phyloP scores from a whole-genome alignment of 495 filamentous ascomycete species.

The Penicillium psychrofluorescens region DNA sequence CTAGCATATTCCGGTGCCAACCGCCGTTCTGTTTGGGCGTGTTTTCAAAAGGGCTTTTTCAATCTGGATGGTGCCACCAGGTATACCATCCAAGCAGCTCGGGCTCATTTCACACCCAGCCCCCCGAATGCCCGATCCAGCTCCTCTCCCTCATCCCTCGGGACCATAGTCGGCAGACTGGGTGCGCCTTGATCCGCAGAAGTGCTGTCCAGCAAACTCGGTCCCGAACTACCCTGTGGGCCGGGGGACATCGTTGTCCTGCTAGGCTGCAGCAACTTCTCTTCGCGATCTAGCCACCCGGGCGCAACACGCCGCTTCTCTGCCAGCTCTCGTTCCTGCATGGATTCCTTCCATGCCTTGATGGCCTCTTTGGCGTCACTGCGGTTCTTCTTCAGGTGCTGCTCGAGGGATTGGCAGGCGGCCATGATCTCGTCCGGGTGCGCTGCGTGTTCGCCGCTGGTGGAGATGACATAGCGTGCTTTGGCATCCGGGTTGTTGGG shows the following conservation, averaged over 20 bases:
- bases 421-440: constrained; percentile 77
- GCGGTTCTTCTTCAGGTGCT: constrained; percentile 61
- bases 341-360: constrained; percentile 59
- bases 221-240: constrained; percentile 18
- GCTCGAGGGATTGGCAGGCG: constrained; percentile 66
- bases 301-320: constrained; percentile 90
- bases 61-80: too few relatives aligned
- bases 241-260: constrained; percentile 9
- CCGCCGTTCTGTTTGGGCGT: too few relatives aligned
- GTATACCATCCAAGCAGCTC: too few relatives aligned
- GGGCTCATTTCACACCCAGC: constrained; percentile 41
- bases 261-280: constrained; percentile 69
- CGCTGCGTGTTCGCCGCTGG: constrained; percentile 63
- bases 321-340: constrained; percentile 70
- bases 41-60: too few relatives aligned
- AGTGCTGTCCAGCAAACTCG: constrained; percentile 40
- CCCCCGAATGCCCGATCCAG: constrained; percentile 85
- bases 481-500: constrained; percentile 32
- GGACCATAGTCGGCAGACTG: constrained; percentile 39
- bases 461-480: constrained; percentile 66
- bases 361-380: constrained; percentile 58
- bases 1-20: too few relatives aligned
- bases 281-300: constrained; percentile 89
- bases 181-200: constrained; percentile 30
- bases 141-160: constrained; percentile 63